Percentiles rank a stretch among this genome's conserved stretches.
These are phyloP conservation scores for Bolboschoenus planiculmis DNA, from an alignment of 176 grass and related monocot species.

Conservation along the genomic window DNA sequence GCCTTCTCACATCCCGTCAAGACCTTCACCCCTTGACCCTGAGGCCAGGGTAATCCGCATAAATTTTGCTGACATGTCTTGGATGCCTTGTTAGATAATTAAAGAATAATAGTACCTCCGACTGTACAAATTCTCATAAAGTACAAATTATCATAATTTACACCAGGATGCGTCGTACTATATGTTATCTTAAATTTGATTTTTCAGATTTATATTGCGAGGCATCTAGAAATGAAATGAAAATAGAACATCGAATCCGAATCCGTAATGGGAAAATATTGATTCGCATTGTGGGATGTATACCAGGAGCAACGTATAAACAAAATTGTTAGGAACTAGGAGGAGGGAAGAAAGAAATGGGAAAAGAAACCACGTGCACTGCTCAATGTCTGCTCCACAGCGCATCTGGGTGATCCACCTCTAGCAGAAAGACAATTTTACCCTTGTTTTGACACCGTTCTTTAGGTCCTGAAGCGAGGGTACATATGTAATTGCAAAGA, in stretches of 20 bases:
- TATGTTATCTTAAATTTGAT: not conserved
- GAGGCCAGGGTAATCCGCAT: not conserved
- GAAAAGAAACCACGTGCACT: conserved; percentile 5
- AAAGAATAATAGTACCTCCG: not conserved
- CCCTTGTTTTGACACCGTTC: not conserved
- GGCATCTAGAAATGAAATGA: not conserved
- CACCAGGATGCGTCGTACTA: not conserved
- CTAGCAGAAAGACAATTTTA: not conserved
- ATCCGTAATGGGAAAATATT: not conserved
- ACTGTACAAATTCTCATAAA: not conserved
- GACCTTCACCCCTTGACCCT: not conserved
- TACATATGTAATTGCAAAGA: not conserved
- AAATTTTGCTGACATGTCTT: not conserved
- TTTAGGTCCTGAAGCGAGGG: not conserved
- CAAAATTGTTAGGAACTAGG: not conserved
- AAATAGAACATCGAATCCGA: not conserved
- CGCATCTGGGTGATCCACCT: not conserved
- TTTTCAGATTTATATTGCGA: not conserved
- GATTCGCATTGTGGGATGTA: not conserved
- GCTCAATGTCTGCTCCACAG: not conserved
- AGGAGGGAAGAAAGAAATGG: not conserved
- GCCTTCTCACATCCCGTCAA: not conserved
- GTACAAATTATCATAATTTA: not conserved
- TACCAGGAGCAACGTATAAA: not conserved
- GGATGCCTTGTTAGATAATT: not conserved